Evolutionary conservation across 352 stramenopile species (phyloP).

Genomic region (Globisporangium echinulatum): DNA sequence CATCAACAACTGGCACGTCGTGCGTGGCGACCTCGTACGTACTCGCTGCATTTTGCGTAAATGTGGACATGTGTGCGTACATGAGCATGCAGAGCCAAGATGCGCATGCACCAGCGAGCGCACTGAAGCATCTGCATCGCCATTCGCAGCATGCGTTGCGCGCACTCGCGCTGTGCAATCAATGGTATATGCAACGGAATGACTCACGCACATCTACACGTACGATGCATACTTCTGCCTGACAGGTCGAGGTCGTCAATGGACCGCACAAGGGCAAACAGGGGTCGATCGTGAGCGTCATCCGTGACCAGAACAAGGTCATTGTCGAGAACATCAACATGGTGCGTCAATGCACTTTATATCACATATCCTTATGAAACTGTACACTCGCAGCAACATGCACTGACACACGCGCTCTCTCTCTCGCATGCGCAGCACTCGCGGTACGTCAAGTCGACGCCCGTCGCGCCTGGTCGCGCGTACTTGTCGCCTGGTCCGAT

Average conservation of each 20-base stretch:
- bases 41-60: neutral
- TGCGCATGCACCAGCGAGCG: too few species aligned
- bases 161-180: neutral
- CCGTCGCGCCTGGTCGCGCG: slow-evolving; percentile 55
- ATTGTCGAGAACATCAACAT: slow-evolving; percentile 88
- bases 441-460: slow-evolving; percentile 79
- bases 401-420: neutral
- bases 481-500: slow-evolving; percentile 79
- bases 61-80: neutral
- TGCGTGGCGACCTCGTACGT: slow-evolving; percentile 64
- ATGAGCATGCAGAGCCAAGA: neutral
- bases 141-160: neutral
- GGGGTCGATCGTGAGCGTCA: slow-evolving; percentile 63
- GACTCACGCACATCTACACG: neutral
- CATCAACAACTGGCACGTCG: slow-evolving; percentile 80
- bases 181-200: neutral
- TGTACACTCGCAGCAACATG: neutral
- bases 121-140: neutral
- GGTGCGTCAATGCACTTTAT: slow-evolving; percentile 23
- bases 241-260: slow-evolving; percentile 74
- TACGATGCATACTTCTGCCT: neutral
- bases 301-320: slow-evolving; percentile 69
- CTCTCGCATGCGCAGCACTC: slow-evolving; percentile 29
- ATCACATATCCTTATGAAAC: neutral
- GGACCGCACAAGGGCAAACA: slow-evolving; percentile 82